Percentiles rank a stretch among this genome's conserved stretches.
Conservation (phyloP, 768 basidiomycete genomes). For the Leccinum subtestaceum region DNA sequence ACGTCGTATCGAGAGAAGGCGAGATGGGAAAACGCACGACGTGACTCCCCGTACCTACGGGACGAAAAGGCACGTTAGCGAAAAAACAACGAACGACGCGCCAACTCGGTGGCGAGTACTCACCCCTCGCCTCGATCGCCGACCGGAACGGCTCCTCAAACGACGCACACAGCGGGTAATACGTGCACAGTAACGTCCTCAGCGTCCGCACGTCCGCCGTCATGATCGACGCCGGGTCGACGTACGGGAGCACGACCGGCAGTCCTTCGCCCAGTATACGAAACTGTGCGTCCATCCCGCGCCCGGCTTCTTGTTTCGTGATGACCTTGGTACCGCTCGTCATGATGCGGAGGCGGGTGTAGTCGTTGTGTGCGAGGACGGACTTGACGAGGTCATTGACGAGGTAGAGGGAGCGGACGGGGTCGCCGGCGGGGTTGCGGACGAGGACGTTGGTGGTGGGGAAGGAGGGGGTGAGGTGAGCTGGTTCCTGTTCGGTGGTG, state of each 20-base stretch:
- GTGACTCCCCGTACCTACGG: slow-evolving; percentile 65
- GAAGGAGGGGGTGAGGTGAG: slow-evolving; percentile 68
- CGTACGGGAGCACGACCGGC: slow-evolving; percentile 77
- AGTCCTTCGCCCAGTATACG: slow-evolving; percentile 84
- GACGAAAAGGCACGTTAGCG: not conserved
- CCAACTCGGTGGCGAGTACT: not conserved
- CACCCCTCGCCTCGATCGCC: slow-evolving; percentile 53
- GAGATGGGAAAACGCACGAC: slow-evolving; percentile 67
- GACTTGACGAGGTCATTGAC: slow-evolving; percentile 80
- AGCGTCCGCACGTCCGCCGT: slow-evolving; percentile 54
- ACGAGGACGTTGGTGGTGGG: slow-evolving; percentile 79
- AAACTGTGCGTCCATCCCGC: slow-evolving; percentile 57
- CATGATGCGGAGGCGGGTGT: slow-evolving; percentile 78
- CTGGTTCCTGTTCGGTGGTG: slow-evolving; percentile 50
- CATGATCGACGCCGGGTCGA: slow-evolving; percentile 63
- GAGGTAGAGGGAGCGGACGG: slow-evolving; percentile 81
- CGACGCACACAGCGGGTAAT: slow-evolving; percentile 72
- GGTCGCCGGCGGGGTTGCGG: slow-evolving; percentile 73
- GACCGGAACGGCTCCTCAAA: slow-evolving; percentile 61
- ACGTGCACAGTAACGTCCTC: slow-evolving; percentile 65
- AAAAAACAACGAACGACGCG: not conserved
- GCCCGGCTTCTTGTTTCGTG: slow-evolving; percentile 79
- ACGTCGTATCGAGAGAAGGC: slow-evolving; percentile 52
- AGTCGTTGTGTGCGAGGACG: slow-evolving; percentile 81
- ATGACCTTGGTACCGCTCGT: slow-evolving; percentile 94